Conservation (phyloP, 2,329 filamentous ascomycete genomes). For the Didymella exigua region DNA sequence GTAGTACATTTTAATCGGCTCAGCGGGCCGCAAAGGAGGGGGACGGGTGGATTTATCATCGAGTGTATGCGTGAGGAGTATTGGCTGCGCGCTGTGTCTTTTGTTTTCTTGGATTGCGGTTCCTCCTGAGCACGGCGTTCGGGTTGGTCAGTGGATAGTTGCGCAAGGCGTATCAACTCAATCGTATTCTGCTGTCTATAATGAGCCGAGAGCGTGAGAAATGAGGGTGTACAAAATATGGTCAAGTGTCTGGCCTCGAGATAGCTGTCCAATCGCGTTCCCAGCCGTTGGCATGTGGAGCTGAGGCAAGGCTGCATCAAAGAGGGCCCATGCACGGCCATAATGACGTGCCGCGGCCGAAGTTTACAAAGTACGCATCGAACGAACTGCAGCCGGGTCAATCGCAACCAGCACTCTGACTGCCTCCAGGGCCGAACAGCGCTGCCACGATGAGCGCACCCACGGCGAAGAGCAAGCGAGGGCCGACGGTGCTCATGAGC, state of each 20-base stretch:
- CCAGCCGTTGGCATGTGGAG: conserved; percentile 18
- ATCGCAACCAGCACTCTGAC: background rate
- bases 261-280: background rate
- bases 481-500: conserved; percentile 56
- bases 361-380: conserved; percentile 10
- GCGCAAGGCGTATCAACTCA: conserved; percentile 1
- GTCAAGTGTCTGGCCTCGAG: background rate
- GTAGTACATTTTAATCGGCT: conserved; percentile 16
- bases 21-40: conserved; percentile 3
- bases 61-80: background rate
- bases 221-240: too few relatives aligned
- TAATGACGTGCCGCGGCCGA: conserved; percentile 18
- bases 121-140: conserved; percentile 8
- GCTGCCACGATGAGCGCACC: conserved; percentile 39
- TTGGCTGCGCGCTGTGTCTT: conserved; percentile 10
- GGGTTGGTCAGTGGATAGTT: conserved; percentile 7
- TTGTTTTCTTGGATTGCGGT: conserved; percentile 9
- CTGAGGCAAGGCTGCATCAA: conserved; percentile 11
- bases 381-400: conserved; percentile 1
- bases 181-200: background rate
- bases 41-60: too few relatives aligned
- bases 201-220: too few relatives aligned
- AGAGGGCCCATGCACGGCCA: conserved; percentile 1
- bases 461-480: conserved; percentile 46
- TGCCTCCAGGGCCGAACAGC: background rate